Evolutionary conservation across 768 basidiomycete species (phyloP), one percentile per base, ranked within the genome.

Genomic region (Boletales sp.): DNA sequence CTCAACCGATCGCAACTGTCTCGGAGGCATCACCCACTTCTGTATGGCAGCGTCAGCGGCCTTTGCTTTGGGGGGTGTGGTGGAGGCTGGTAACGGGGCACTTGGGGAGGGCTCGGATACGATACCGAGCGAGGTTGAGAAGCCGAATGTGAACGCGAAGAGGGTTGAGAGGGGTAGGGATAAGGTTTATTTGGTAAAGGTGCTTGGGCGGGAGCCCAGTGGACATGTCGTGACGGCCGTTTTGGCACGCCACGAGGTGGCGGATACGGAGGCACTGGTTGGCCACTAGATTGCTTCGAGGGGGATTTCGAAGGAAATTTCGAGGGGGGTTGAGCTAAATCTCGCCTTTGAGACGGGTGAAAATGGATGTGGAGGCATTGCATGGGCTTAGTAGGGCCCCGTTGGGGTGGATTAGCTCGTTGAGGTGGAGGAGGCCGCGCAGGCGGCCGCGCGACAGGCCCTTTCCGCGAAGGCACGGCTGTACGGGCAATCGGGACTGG

Each of bases 151-250:
- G 63, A 44, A 1, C 36, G 49, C 11, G 58, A 55, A 17, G 60
- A 53, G 7, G n/a, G 1, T 18, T 55, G 44, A 2, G 62, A 60
- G 0, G 64, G 62, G 35, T 63, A 65, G 41, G 62, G 63, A 15
- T 66, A 66, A 12, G 63, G 57, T 9, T 60, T 58, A 6, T 51
- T 17, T 8, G 64, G 64, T 0, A 60, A 48, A 9, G 61, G 53
- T 2, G 61, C 64, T 45, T 64, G 63, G n/a, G 64, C 61, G 19
- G 63, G 63, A 2, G 59, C 64, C 63, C 63, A 64, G 50, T 64
- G 63, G 5, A 64, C 63, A 43, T 61, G 63, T 31, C 64, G 48
- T 33, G 61, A 46, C 18, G 54, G 60, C 10, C 48, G 31, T 39
- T 33, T 56, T 1, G 50, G 12, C 19, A 30, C 53, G 8, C 61